Evolutionary conservation across 257 asterid genomes (phyloP).

Genomic region (Solanum chiquidenum): DNA sequence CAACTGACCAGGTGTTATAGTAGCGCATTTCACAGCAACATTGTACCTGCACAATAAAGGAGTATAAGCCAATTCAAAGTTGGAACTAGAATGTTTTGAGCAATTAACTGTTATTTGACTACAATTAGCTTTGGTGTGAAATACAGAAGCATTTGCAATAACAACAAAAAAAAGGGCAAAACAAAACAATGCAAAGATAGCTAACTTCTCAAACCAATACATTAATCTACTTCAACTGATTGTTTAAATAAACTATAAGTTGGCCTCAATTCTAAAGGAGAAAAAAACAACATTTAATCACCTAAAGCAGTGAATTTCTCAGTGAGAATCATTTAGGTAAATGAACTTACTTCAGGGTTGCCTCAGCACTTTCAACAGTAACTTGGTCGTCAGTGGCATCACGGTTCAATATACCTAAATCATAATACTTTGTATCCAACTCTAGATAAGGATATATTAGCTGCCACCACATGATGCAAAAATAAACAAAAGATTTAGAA

Average conservation of each 20-base stretch:
- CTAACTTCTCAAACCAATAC: not conserved
- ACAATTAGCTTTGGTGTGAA: not conserved
- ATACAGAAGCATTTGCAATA: not conserved
- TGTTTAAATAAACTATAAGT: not conserved
- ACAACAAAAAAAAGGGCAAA: not conserved
- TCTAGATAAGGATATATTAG: slow-evolving; percentile 77
- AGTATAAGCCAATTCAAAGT: not conserved
- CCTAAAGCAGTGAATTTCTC: not conserved
- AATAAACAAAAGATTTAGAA: not conserved
- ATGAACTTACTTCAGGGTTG: slow-evolving; percentile 69
- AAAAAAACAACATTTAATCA: not conserved
- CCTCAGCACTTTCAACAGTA: slow-evolving; percentile 90
- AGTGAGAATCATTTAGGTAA: not conserved
- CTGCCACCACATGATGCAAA: slow-evolving; percentile 25
- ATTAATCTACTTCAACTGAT: not conserved
- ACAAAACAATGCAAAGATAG: not conserved
- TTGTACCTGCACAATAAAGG: slow-evolving; percentile 49
- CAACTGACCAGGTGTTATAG: slow-evolving; percentile 81
- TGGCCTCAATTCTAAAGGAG: not conserved
- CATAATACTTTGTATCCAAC: slow-evolving; percentile 78
- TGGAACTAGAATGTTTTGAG: not conserved
- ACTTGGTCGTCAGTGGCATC: slow-evolving; percentile 78
- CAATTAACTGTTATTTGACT: not conserved
- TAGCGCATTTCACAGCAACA: slow-evolving; percentile 93
- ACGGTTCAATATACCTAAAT: slow-evolving; percentile 77